Conservation (phyloP, 345 rosid genomes). For the Brassica carinata region DNA sequence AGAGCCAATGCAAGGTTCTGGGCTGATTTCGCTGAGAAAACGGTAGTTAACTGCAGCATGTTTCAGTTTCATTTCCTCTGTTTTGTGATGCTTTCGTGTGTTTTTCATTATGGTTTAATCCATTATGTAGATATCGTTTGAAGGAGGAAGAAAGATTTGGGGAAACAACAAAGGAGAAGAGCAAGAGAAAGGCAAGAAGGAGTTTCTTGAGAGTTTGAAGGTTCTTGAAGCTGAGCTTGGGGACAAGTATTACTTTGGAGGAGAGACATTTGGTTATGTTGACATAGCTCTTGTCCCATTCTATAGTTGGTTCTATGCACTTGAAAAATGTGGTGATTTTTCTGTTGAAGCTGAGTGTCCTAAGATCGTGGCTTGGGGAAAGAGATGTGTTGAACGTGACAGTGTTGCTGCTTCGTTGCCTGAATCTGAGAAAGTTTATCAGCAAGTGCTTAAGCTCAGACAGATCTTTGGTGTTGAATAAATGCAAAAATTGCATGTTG, state of each 20-base stretch:
- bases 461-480: slow-evolving; percentile 35
- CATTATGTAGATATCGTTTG: slow-evolving; percentile 34
- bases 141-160: slow-evolving; percentile 39
- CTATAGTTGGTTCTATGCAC: slow-evolving; percentile 41
- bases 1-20: slow-evolving; percentile 45
- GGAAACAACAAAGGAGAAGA: slow-evolving; percentile 34
- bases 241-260: slow-evolving; percentile 39
- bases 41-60: slow-evolving; percentile 24
- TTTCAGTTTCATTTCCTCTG: slow-evolving; percentile 7
- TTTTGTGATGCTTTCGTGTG: not conserved
- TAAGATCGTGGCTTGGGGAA: slow-evolving; percentile 40
- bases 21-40: slow-evolving; percentile 44
- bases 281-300: slow-evolving; percentile 43
- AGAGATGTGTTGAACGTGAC: slow-evolving; percentile 33
- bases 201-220: slow-evolving; percentile 38
- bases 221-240: slow-evolving; percentile 43
- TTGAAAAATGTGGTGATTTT: slow-evolving; percentile 38
- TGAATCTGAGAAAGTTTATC: slow-evolving; percentile 40
- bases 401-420: slow-evolving; percentile 40
- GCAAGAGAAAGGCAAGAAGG: slow-evolving; percentile 37
- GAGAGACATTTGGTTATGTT: slow-evolving; percentile 39
- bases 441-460: slow-evolving; percentile 40
- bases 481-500: not conserved
- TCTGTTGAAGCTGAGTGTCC: slow-evolving; percentile 42
- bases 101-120: not conserved